These are phyloP conservation scores for Thuidium tamariscinum DNA, from an alignment of 225 moss, liverwort and hornwort genomes.

Conservation along the genomic window DNA sequence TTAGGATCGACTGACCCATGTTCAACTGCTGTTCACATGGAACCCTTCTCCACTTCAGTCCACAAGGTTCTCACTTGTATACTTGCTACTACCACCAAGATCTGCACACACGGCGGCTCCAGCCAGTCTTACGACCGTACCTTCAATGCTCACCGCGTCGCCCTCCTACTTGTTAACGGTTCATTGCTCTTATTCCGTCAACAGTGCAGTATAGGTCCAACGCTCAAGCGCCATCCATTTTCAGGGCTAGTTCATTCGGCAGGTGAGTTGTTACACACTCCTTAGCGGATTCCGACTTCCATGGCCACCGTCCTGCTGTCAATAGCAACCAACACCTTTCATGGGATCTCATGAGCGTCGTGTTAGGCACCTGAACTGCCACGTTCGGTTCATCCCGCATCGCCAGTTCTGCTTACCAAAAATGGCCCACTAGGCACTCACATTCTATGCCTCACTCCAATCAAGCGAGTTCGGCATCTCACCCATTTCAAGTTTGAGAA, in stretches of 20 bases:
- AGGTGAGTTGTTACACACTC: too few species aligned
- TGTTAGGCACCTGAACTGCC: background rate
- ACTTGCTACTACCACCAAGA: background rate
- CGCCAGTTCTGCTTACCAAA: background rate
- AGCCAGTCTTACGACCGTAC: background rate
- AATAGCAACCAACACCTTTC: background rate
- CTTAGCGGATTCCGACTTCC: background rate
- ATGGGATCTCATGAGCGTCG: background rate
- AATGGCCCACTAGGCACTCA: background rate
- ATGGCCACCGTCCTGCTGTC: too few species aligned
- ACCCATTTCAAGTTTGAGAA: background rate
- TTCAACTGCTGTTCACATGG: too few species aligned
- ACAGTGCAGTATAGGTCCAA: too few species aligned
- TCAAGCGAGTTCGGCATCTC: background rate
- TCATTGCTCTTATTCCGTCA: too few species aligned
- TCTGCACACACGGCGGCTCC: background rate
- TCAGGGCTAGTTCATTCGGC: too few species aligned
- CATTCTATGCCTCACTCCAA: background rate
- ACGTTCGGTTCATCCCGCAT: background rate
- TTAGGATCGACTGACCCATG: too few species aligned
- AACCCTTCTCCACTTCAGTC: slow-evolving; percentile 1
- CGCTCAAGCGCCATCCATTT: too few species aligned
- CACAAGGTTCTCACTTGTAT: background rate
- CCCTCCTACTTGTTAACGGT: too few species aligned
- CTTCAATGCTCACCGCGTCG: too few species aligned